Conservation (phyloP, 1,284 basidiomycete genomes). For the Austroboletus niveus region DNA sequence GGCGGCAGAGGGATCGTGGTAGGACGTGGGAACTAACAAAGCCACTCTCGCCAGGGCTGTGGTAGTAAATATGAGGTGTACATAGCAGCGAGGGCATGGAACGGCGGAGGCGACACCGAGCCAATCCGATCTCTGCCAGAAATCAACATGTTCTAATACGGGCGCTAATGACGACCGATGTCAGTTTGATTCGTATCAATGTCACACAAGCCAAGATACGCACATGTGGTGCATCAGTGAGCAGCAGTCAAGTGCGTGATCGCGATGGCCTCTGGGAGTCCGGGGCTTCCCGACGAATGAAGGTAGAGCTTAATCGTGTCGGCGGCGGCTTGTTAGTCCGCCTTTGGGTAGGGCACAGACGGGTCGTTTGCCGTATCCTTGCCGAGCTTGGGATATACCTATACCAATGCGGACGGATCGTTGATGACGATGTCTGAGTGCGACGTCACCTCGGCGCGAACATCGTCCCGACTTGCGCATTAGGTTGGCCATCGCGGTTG, state of each 20-base stretch:
- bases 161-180: not conserved
- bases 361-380: not conserved
- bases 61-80: not conserved
- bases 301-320: not conserved
- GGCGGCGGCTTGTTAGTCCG: not conserved
- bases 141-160: not conserved
- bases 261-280: not conserved
- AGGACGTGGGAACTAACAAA: too few species aligned
- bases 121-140: too few species aligned
- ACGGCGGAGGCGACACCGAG: too few species aligned
- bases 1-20: not conserved
- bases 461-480: conserved; percentile 25
- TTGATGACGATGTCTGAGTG: not conserved
- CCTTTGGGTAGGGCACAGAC: not conserved
- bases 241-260: not conserved
- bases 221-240: too few species aligned
- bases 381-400: not conserved
- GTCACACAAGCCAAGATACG: too few species aligned
- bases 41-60: not conserved
- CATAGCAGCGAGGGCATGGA: not conserved
- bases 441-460: not conserved
- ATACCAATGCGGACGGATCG: not conserved
- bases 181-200: too few species aligned
- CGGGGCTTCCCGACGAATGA: not conserved
- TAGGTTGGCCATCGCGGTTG: conserved; percentile 34